phyloP scores from a whole-genome alignment of 768 basidiomycete species.

The Daedaleopsis nitida region DNA sequence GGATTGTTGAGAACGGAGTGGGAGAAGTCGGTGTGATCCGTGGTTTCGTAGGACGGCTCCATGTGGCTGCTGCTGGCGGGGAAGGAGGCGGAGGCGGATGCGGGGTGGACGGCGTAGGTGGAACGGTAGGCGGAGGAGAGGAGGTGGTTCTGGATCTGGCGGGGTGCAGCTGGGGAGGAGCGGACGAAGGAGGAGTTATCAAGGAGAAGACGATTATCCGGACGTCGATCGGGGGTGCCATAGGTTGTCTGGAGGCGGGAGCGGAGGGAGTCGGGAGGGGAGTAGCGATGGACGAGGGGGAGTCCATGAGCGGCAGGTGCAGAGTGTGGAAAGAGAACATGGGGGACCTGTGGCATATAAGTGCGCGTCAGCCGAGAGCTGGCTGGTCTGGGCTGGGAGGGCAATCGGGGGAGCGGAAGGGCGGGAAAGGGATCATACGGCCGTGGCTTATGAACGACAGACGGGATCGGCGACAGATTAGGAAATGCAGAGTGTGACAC shows the following conservation, averaged over 20 bases:
- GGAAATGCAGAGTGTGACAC: constrained; percentile 15
- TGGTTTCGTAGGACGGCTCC: constrained; percentile 9
- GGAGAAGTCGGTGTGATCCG: constrained; percentile 1
- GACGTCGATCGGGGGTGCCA: constrained; percentile 4
- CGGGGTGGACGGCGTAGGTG: constrained; percentile 13
- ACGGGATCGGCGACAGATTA: constrained; percentile 14
- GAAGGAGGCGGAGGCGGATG: constrained; percentile 14
- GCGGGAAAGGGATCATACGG: constrained; percentile 7
- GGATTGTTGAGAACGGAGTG: not conserved
- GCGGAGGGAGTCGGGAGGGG: constrained; percentile 17
- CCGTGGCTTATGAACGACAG: constrained; percentile 14
- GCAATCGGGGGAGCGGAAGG: constrained; percentile 10
- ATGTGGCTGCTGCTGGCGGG: constrained; percentile 10
- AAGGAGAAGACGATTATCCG: constrained; percentile 12
- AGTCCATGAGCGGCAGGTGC: constrained; percentile 20
- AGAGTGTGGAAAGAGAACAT: constrained; percentile 7
- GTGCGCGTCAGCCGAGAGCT: constrained; percentile 10
- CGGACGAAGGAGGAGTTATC: constrained; percentile 21
- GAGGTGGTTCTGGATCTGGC: constrained; percentile 15
- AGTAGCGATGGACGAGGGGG: constrained; percentile 19
- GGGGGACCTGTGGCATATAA: constrained; percentile 10
- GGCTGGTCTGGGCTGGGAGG: constrained; percentile 14
- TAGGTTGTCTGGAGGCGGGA: constrained; percentile 17
- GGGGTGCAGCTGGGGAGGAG: constrained; percentile 16
- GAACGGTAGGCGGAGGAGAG: constrained; percentile 15